Conservation (phyloP, 1,284 basidiomycete species). For the Schizophyllum amplum region DNA sequence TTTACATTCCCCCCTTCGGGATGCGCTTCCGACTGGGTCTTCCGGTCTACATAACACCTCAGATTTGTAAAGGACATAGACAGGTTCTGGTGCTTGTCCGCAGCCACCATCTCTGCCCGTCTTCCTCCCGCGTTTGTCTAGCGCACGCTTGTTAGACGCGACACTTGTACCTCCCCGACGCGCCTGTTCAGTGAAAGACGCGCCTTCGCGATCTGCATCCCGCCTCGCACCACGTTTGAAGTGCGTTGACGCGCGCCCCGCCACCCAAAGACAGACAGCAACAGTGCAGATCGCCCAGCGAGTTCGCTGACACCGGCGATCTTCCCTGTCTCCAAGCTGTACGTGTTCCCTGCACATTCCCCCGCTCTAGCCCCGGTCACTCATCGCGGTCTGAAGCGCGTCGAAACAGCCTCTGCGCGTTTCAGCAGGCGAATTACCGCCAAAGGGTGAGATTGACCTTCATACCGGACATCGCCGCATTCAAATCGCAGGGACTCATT, state of each 20-base stretch:
- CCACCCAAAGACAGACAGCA: not conserved
- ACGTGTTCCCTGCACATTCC: not conserved
- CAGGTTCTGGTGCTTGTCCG: not conserved
- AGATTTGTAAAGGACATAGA: not conserved
- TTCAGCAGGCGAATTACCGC: not conserved
- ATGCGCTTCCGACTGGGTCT: not conserved
- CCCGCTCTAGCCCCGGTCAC: not conserved
- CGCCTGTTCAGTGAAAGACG: not conserved
- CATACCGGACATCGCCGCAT: not conserved
- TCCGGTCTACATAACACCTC: not conserved
- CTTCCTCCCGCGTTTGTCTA: not conserved
- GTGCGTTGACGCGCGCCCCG: no score
- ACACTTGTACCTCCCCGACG: not conserved
- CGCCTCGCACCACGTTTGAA: not conserved
- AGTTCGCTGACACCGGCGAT: not conserved
- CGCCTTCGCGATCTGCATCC: not conserved
- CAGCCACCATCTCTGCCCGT: not conserved
- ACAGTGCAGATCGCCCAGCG: not conserved
- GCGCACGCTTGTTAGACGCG: not conserved
- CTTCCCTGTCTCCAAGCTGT: not conserved
- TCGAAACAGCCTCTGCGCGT: not conserved
- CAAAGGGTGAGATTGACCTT: not conserved
- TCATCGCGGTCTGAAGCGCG: not conserved
- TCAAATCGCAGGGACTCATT: not conserved
- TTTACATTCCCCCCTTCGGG: not conserved